Percentiles rank a stretch among this genome's conserved stretches.
phyloP scores from a whole-genome alignment of 495 filamentous ascomycete genomes.

The Bathelium albidoporum region DNA sequence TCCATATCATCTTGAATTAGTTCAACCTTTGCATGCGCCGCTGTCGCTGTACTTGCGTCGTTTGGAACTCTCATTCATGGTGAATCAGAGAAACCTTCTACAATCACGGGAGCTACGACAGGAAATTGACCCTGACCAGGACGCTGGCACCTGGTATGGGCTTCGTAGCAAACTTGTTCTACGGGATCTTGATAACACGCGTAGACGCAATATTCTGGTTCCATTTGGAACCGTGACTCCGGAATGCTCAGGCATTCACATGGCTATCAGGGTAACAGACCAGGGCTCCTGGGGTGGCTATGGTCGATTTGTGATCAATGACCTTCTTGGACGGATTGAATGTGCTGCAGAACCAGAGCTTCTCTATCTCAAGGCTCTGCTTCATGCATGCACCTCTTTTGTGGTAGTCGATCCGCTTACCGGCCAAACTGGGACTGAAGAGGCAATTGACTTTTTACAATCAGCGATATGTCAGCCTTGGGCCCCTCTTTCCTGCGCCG shows the following conservation, averaged over 20 bases:
- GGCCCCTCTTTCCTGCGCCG: conserved; percentile 8
- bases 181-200: conserved; percentile 25
- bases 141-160: conserved; percentile 42
- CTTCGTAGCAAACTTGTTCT: conserved; percentile 38
- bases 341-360: conserved; percentile 24
- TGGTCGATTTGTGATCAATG: conserved; percentile 27
- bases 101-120: conserved; percentile 18
- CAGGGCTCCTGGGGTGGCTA: conserved; percentile 20
- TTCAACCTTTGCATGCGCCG: conserved; percentile 6
- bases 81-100: conserved; percentile 19
- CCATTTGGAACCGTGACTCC: conserved; percentile 11
- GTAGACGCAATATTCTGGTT: conserved; percentile 27
- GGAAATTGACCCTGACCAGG: conserved; percentile 25
- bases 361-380: conserved; percentile 22
- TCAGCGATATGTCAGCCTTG: conserved; percentile 20
- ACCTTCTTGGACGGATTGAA: conserved; percentile 22
- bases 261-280: conserved; percentile 19
- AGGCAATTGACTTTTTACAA: conserved; percentile 20
- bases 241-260: conserved; percentile 25
- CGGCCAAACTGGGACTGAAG: conserved; percentile 24
- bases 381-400: conserved; percentile 26
- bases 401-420: conserved; percentile 26
- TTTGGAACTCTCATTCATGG: conserved; percentile 22
- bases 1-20: conserved; percentile 15
- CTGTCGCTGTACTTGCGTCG: conserved; percentile 22